Percentiles rank a stretch among this genome's conserved stretches.
Conservation (phyloP, 352 stramenopile species). For the Globisporangium radiosum region DNA sequence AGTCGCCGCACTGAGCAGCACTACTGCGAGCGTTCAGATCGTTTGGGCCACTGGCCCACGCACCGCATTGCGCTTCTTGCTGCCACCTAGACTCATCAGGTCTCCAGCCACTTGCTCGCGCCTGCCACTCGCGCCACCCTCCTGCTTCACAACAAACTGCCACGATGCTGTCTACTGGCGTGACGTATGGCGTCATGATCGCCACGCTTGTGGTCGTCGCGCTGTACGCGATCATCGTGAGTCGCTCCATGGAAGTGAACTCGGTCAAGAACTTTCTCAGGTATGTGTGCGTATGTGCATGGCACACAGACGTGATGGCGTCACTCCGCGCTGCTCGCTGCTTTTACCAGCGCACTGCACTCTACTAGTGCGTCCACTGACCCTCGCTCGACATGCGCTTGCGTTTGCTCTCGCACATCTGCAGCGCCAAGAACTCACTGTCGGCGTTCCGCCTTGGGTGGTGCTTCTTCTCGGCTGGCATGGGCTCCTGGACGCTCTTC, state of each 20-base stretch:
- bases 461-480: conserved; percentile 74
- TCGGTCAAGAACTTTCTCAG: conserved; percentile 59
- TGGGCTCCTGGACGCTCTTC: conserved; percentile 72
- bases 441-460: conserved; percentile 49
- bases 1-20: too few species aligned
- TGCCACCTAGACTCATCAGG: too few species aligned
- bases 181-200: conserved; percentile 54
- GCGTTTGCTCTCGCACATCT: neutral
- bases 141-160: neutral
- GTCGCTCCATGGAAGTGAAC: conserved; percentile 45
- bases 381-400: neutral
- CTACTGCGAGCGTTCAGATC: too few species aligned
- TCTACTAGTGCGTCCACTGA: neutral
- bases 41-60: too few species aligned
- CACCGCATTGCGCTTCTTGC: too few species aligned
- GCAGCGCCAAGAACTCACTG: conserved; percentile 64
- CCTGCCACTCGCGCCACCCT: too few species aligned
- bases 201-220: conserved; percentile 53
- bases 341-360: neutral
- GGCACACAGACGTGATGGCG: too few species aligned
- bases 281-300: conserved; percentile 12
- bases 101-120: too few species aligned
- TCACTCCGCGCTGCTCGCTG: neutral
- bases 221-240: conserved; percentile 59
- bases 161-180: conserved; percentile 37